A percentile compares a stretch with the other conserved stretches of the same genome.
Conservation (phyloP, 139 green algal genomes). For the Marvania coccoides region DNA sequence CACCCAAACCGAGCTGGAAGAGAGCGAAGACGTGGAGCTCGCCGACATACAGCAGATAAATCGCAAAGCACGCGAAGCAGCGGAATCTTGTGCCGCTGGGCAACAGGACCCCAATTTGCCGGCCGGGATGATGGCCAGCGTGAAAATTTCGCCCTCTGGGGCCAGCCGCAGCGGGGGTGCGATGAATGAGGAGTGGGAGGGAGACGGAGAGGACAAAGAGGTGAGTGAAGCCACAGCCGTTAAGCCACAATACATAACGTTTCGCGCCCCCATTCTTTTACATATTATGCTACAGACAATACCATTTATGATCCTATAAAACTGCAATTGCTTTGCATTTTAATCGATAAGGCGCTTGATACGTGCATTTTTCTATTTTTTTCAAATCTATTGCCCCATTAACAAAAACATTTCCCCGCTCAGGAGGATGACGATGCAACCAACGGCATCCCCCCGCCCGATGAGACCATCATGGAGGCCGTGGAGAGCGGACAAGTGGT, state of each 20-base stretch:
- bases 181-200: background rate
- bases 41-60: background rate
- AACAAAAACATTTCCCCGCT: too few species aligned
- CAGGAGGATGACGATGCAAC: background rate
- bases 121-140: background rate
- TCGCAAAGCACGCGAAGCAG: background rate
- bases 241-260: too few species aligned
- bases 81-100: background rate
- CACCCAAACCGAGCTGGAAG: constrained; percentile 8
- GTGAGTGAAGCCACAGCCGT: too few species aligned
- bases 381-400: too few species aligned
- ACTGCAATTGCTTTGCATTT: too few species aligned
- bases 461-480: background rate
- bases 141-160: background rate
- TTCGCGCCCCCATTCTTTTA: too few species aligned
- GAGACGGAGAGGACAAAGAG: background rate
- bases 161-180: background rate
- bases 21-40: background rate
- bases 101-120: background rate
- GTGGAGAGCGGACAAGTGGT: background rate
- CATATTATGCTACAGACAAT: too few species aligned
- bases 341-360: too few species aligned
- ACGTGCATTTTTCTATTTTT: too few species aligned
- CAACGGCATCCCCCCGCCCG: background rate
- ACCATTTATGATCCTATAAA: too few species aligned